These are phyloP conservation scores for Melanogaster broomeanus DNA, from an alignment of 768 basidiomycete genomes.

Conservation along the genomic window DNA sequence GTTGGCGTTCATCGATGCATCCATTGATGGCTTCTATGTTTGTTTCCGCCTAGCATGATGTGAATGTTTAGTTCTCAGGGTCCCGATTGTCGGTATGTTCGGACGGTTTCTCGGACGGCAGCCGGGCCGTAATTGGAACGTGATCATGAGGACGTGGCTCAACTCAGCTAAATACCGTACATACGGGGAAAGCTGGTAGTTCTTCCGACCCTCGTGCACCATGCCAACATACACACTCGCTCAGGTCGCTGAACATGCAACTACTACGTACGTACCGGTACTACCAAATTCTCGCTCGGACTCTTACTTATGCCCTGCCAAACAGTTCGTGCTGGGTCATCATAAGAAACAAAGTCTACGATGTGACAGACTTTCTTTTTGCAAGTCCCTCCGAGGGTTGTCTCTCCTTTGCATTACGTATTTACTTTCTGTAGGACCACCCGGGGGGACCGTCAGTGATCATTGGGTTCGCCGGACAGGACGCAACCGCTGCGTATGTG, in stretches of 20 bases:
- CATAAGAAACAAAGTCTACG: slow-evolving; percentile 79
- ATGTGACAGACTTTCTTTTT: slow-evolving; percentile 77
- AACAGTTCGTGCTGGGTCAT: slow-evolving; percentile 85
- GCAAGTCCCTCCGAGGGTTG: slow-evolving; percentile 42
- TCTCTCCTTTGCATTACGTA: not conserved
- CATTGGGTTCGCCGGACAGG: slow-evolving; percentile 79
- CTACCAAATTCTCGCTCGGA: not conserved
- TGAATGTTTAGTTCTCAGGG: too few species aligned
- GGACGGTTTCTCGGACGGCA: too few species aligned
- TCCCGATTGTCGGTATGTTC: too few species aligned
- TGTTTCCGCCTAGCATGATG: too few species aligned
- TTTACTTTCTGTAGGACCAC: slow-evolving; percentile 51
- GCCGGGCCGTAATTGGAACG: too few species aligned
- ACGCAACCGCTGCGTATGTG: slow-evolving; percentile 76
- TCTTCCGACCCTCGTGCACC: too few species aligned
- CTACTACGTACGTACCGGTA: slow-evolving; percentile 43
- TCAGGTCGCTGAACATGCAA: slow-evolving; percentile 63
- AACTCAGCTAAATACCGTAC: slow-evolving; percentile 5
- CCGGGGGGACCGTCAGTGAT: slow-evolving; percentile 85
- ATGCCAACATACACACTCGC: slow-evolving; percentile 49
- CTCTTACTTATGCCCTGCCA: slow-evolving; percentile 6
- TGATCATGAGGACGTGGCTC: too few species aligned
- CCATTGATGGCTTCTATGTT: too few species aligned
- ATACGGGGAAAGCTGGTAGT: too few species aligned
- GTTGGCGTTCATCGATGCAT: too few species aligned